Evolutionary conservation across 2,329 filamentous ascomycete genomes (phyloP).

Genomic region (Blumeriella jaapii): DNA sequence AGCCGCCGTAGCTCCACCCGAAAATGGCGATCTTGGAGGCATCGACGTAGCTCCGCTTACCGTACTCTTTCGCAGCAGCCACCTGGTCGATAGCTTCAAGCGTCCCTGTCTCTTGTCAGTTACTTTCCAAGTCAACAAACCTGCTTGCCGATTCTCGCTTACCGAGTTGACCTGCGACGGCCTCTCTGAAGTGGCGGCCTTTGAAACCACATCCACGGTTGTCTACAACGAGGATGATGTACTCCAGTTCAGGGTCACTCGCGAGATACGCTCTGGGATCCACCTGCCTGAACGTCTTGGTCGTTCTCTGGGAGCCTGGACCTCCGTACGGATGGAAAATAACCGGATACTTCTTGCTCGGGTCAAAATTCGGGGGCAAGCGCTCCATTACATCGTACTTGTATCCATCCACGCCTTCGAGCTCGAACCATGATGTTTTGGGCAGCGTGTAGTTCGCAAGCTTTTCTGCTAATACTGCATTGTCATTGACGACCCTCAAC

Average conservation of each 20-base stretch:
- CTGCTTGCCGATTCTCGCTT: slow-evolving; percentile 8
- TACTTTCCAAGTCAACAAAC: no score
- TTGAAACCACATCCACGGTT: slow-evolving; percentile 55
- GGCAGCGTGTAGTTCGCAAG: slow-evolving; percentile 50
- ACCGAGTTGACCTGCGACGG: slow-evolving; percentile 48
- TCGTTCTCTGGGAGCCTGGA: slow-evolving; percentile 49
- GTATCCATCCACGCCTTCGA: slow-evolving; percentile 49
- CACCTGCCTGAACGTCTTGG: slow-evolving; percentile 42
- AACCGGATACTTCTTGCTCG: slow-evolving; percentile 51
- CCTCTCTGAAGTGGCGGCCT: slow-evolving; percentile 49
- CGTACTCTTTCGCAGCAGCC: slow-evolving; percentile 49
- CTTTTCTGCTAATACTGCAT: slow-evolving; percentile 42
- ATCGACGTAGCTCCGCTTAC: slow-evolving; percentile 43
- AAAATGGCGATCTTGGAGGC: slow-evolving; percentile 50
- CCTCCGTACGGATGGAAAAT: slow-evolving; percentile 60
- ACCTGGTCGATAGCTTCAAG: slow-evolving; percentile 57
- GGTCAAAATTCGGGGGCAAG: slow-evolving; percentile 52
- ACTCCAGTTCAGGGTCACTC: slow-evolving; percentile 56
- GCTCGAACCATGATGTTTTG: slow-evolving; percentile 49
- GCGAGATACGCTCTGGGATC: slow-evolving; percentile 52
- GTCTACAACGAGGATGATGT: slow-evolving; percentile 56
- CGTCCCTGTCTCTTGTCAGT: slow-evolving; percentile 15
- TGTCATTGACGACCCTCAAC: slow-evolving; percentile 47
- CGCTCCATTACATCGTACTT: slow-evolving; percentile 53
- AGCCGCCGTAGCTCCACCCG: slow-evolving; percentile 60